These are phyloP conservation scores for Sugiyamaella marilandica DNA, from an alignment of 805 yeast species.

Conservation along the genomic window DNA sequence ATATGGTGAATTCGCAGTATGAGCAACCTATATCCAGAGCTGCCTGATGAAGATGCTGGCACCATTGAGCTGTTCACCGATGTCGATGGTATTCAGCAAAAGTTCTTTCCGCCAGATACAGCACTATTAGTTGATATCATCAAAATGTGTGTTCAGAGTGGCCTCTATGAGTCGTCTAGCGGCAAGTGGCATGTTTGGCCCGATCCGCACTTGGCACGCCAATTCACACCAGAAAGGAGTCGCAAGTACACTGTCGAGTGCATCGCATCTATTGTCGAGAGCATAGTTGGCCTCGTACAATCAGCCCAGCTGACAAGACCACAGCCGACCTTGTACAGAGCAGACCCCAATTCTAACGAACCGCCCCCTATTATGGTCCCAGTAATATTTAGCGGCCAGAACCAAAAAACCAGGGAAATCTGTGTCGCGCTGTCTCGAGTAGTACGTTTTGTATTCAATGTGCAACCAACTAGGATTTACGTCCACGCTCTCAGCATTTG, in stretches of 20 bases:
- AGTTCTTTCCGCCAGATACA: slow-evolving; percentile 1
- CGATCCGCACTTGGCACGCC: neutral
- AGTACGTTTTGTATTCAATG: neutral
- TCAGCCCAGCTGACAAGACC: neutral
- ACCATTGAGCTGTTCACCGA: slow-evolving; percentile 1
- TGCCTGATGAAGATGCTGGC: slow-evolving; percentile 4
- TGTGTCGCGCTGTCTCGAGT: neutral
- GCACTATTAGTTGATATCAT: neutral
- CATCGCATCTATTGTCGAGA: neutral
- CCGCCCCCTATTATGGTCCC: slow-evolving; percentile 6
- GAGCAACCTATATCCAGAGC: neutral
- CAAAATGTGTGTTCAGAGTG: neutral
- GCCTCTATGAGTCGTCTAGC: neutral
- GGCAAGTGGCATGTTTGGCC: slow-evolving; percentile 2
- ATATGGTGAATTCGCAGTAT: neutral
- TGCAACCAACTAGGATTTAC: neutral
- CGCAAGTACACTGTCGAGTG: neutral
- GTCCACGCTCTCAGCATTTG: slow-evolving; percentile 8
- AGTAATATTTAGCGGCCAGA: neutral
- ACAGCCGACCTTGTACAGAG: neutral
- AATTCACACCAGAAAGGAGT: neutral
- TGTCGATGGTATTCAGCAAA: neutral
- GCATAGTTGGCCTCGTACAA: neutral
- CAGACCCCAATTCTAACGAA: neutral
- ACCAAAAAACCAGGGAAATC: neutral